Conservation (phyloP, 2,329 filamentous ascomycete species). For the Neopestalotiopsis clavispora region DNA sequence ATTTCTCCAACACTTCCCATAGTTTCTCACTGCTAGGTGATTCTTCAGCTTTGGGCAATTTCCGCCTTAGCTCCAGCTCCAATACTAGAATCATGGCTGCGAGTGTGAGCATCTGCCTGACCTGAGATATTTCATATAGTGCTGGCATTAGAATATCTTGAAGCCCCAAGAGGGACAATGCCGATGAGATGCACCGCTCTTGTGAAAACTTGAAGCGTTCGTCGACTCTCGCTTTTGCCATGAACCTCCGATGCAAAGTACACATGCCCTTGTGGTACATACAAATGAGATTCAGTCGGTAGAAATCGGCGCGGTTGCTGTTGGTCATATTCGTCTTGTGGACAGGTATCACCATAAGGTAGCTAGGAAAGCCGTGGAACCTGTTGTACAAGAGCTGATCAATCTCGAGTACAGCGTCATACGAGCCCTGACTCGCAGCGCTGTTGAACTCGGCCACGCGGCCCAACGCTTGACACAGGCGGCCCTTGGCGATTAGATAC, state of each 20-base stretch:
- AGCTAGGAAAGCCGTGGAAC: slow-evolving; percentile 16
- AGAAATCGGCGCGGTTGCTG: slow-evolving; percentile 46
- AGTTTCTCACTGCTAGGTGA: not conserved
- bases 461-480: slow-evolving; percentile 52
- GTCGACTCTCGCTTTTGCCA: slow-evolving; percentile 33
- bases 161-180: slow-evolving; percentile 25
- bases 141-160: slow-evolving; percentile 21
- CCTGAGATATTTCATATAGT: not conserved
- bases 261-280: slow-evolving; percentile 57
- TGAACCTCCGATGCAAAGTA: slow-evolving; percentile 54
- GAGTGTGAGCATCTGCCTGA: not conserved
- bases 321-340: not conserved
- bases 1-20: not conserved
- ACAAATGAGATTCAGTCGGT: slow-evolving; percentile 48
- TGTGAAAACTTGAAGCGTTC: slow-evolving; percentile 23
- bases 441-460: slow-evolving; percentile 47
- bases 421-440: slow-evolving; percentile 18
- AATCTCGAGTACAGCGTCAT: slow-evolving; percentile 37
- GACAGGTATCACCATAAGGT: not conserved
- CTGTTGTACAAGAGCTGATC: slow-evolving; percentile 41
- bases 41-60: not conserved
- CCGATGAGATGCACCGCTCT: slow-evolving; percentile 32
- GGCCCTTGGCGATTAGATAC: slow-evolving; percentile 56
- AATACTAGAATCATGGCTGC: not conserved
- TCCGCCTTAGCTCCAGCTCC: slow-evolving; percentile 5